Conservation (phyloP, 495 filamentous ascomycete genomes). For the Evernia prunastri region DNA sequence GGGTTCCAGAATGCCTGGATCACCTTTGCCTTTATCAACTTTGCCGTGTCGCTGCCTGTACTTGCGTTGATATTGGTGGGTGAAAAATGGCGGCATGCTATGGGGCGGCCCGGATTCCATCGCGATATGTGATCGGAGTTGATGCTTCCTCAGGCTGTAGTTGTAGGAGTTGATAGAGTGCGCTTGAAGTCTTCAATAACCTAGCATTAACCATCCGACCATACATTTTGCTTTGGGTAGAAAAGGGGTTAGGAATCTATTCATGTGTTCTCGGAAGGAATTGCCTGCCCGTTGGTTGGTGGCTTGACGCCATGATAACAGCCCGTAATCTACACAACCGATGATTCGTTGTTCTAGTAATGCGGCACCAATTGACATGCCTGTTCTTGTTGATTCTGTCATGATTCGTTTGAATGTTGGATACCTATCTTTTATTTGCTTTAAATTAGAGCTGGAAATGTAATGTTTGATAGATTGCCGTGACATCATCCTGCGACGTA, state of each 20-base stretch:
- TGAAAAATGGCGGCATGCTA: constrained; percentile 12
- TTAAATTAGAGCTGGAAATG: too few relatives aligned
- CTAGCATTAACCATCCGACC: too few relatives aligned
- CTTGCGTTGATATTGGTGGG: constrained; percentile 16
- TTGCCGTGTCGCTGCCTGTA: constrained; percentile 16
- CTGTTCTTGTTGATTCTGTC: neutral
- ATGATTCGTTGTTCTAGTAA: too few relatives aligned
- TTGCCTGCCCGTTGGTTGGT: neutral
- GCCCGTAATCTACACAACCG: too few relatives aligned
- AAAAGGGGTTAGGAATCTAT: neutral
- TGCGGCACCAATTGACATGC: too few relatives aligned
- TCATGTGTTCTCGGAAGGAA: neutral
- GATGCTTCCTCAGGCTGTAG: too few relatives aligned
- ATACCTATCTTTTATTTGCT: too few relatives aligned
- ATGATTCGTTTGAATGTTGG: too few relatives aligned
- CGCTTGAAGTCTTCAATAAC: neutral
- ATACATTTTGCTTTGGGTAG: too few relatives aligned
- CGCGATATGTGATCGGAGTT: neutral
- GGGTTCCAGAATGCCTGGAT: constrained; percentile 25
- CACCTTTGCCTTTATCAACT: constrained; percentile 21
- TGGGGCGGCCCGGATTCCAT: constrained; percentile 13
- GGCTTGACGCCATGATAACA: neutral
- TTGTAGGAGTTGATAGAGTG: neutral
- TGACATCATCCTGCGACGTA: too few relatives aligned
- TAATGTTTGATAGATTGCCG: too few relatives aligned